Evolutionary conservation across 208 protist species (phyloP).

Genomic region (Leishmania mexicana): DNA sequence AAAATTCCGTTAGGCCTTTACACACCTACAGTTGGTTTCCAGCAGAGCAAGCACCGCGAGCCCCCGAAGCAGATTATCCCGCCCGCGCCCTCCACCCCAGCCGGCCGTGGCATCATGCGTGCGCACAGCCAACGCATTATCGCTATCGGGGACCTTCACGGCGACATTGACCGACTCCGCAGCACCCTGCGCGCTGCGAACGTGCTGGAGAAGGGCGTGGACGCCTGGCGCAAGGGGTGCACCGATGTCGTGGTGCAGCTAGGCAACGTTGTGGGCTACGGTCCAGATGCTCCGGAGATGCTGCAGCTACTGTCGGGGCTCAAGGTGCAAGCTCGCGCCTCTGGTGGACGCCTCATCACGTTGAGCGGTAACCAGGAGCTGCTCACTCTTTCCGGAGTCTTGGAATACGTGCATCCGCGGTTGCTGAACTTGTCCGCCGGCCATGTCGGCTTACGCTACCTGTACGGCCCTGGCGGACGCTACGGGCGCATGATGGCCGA

Average conservation of each 20-base stretch:
- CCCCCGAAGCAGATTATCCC: background rate
- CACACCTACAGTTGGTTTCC: slow-evolving; percentile 28
- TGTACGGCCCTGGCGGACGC: slow-evolving; percentile 36
- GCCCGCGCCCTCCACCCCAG: background rate
- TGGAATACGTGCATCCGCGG: slow-evolving; percentile 14
- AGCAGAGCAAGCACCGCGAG: slow-evolving; percentile 9
- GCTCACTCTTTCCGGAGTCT: slow-evolving; percentile 25
- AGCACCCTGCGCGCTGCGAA: slow-evolving; percentile 38
- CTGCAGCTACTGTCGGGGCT: slow-evolving; percentile 44
- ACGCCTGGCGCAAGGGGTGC: slow-evolving; percentile 48
- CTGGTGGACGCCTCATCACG: slow-evolving; percentile 62
- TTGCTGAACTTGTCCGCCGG: slow-evolving; percentile 36
- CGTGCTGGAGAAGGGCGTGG: slow-evolving; percentile 32
- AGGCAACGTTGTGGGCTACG: slow-evolving; percentile 68
- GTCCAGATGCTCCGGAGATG: slow-evolving; percentile 41
- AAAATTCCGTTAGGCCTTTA: slow-evolving; percentile 21
- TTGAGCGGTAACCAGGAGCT: slow-evolving; percentile 79
- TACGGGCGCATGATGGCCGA: slow-evolving; percentile 49
- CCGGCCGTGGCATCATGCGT: background rate
- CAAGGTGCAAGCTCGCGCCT: slow-evolving; percentile 19
- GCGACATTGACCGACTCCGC: slow-evolving; percentile 44
- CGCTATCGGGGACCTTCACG: slow-evolving; percentile 69
- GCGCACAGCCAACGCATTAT: slow-evolving; percentile 33
- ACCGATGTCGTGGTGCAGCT: slow-evolving; percentile 59
- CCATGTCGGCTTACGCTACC: slow-evolving; percentile 9